Evolutionary conservation across 495 filamentous ascomycete species (phyloP).

Genomic region (Penicillium pulvis): DNA sequence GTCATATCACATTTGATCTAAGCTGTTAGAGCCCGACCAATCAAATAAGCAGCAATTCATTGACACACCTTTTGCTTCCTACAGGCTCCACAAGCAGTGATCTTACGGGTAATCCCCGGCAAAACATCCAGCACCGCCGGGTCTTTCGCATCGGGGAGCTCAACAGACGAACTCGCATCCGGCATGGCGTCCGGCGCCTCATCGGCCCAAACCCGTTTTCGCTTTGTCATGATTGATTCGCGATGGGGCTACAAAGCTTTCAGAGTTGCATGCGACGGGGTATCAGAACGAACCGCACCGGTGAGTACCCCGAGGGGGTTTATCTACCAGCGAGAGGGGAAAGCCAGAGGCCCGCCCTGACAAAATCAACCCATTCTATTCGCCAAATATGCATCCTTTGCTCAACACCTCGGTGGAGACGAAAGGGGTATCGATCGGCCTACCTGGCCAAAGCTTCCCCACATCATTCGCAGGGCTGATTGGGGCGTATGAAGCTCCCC

Average conservation of each 20-base stretch:
- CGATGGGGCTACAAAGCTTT: not conserved
- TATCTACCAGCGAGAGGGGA: constrained; percentile 16
- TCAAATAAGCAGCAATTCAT: constrained; percentile 5
- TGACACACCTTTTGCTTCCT: constrained; percentile 44
- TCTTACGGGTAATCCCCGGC: constrained; percentile 46
- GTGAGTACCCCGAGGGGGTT: constrained; percentile 21
- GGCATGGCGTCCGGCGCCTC: constrained; percentile 22
- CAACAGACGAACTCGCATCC: constrained; percentile 9
- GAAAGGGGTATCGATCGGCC: constrained; percentile 15
- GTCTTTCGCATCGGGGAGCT: constrained; percentile 13
- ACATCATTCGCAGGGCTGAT: constrained; percentile 11
- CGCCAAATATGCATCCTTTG: constrained; percentile 6
- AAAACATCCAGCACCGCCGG: constrained; percentile 22
- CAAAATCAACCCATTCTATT: constrained; percentile 14
- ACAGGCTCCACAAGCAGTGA: constrained; percentile 49
- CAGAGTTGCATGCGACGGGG: not conserved
- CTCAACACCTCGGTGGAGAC: constrained; percentile 4
- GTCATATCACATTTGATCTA: constrained; percentile 50
- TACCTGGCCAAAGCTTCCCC: constrained; percentile 14
- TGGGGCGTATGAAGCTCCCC: constrained; percentile 9
- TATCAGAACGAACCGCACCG: constrained; percentile 9
- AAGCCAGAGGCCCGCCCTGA: constrained; percentile 4
- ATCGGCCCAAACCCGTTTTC: constrained; percentile 20
- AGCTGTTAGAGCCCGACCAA: constrained; percentile 10
- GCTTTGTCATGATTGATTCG: constrained; percentile 13